These are phyloP conservation scores for Monilinia aucupariae DNA, from an alignment of 2,329 filamentous ascomycete genomes.

Conservation along the genomic window DNA sequence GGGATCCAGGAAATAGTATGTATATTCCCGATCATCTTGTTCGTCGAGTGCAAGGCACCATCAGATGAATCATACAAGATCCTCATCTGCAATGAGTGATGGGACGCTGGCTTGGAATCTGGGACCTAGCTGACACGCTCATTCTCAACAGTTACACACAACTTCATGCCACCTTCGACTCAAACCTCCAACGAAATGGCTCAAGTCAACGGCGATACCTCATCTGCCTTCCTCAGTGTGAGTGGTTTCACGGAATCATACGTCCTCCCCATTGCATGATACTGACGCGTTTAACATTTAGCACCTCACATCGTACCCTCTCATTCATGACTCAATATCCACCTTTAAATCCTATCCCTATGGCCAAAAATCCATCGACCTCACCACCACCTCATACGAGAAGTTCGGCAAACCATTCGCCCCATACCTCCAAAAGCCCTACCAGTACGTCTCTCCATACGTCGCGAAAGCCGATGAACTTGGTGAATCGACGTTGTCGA, in stretches of 20 bases:
- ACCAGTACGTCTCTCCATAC: slow-evolving; percentile 79
- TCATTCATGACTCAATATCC: slow-evolving; percentile 72
- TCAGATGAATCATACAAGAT: background rate
- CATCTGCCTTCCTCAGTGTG: slow-evolving; percentile 43
- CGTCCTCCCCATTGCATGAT: slow-evolving; percentile 4
- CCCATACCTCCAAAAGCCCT: slow-evolving; percentile 72
- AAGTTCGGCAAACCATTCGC: slow-evolving; percentile 68
- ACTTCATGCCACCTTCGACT: slow-evolving; percentile 23
- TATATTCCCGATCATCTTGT: background rate
- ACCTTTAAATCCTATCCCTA: slow-evolving; percentile 77
- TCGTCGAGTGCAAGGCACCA: slow-evolving; percentile 20
- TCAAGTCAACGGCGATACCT: slow-evolving; percentile 48
- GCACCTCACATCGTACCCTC: slow-evolving; percentile 81
- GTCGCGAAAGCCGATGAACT: slow-evolving; percentile 74
- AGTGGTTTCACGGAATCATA: slow-evolving; percentile 38
- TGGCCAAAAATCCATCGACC: slow-evolving; percentile 70
- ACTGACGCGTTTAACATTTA: slow-evolving; percentile 36
- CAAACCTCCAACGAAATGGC: slow-evolving; percentile 32
- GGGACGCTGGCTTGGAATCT: background rate
- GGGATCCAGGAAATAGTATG: slow-evolving; percentile 6
- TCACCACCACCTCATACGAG: slow-evolving; percentile 20
- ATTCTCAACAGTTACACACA: background rate
- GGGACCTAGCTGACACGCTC: background rate
- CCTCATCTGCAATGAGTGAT: background rate
- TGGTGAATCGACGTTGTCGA: slow-evolving; percentile 64